These are phyloP conservation scores for Leccinum boreale DNA, from an alignment of 768 basidiomycete genomes.

Conservation along the genomic window DNA sequence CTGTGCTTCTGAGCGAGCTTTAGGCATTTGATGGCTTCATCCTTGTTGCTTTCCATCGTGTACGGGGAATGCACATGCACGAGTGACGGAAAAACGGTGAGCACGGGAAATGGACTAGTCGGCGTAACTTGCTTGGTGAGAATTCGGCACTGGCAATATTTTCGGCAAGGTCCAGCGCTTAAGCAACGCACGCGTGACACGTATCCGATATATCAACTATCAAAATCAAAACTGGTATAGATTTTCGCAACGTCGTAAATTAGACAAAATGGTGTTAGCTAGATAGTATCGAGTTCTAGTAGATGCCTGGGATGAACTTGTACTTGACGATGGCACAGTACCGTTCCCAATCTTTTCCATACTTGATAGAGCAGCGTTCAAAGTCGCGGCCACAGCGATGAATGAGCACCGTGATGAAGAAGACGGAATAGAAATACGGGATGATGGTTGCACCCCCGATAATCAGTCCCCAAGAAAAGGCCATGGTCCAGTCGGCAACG, in stretches of 20 bases:
- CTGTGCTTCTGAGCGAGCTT: conserved; percentile 74
- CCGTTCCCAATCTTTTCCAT: conserved; percentile 92
- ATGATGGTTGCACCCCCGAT: conserved; percentile 76
- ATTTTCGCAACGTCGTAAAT: not conserved
- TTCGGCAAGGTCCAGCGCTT: conserved; percentile 1
- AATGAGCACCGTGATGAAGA: conserved; percentile 90
- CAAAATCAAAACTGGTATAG: not conserved
- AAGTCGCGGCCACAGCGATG: conserved; percentile 94
- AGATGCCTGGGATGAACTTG: conserved; percentile 86
- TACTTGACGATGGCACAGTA: conserved; percentile 87
- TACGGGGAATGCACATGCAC: conserved; percentile 4
- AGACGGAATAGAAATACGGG: conserved; percentile 95
- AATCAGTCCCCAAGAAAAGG: conserved; percentile 79
- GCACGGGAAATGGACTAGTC: not conserved
- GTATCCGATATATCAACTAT: not conserved
- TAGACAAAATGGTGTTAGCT: conserved; percentile 6
- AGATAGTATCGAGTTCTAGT: conserved; percentile 42
- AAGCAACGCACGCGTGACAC: conserved; percentile 6
- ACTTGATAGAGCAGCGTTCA: conserved; percentile 89
- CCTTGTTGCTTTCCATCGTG: conserved; percentile 82
- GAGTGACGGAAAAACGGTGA: conserved; percentile 9
- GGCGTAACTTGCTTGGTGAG: conserved; percentile 19
- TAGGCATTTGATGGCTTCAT: conserved; percentile 84
- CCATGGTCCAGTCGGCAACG: conserved; percentile 88
- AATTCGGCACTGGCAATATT: conserved; percentile 10